A percentile compares a stretch with the other conserved stretches of the same genome.
Conservation (phyloP, 2,329 filamentous ascomycete genomes). For the Aspergillus persii region DNA sequence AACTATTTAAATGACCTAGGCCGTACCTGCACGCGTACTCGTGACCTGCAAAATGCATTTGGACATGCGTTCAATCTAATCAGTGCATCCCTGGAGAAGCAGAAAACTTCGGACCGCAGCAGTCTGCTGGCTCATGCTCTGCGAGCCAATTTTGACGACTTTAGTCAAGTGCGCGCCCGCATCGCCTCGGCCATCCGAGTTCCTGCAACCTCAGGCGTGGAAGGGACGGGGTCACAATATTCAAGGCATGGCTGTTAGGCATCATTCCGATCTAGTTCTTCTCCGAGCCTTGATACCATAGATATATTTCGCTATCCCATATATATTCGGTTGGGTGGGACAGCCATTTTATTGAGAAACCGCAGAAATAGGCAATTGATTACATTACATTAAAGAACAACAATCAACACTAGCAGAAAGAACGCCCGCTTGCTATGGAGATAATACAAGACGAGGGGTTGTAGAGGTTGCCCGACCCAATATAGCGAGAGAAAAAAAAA, state of each 20-base stretch:
- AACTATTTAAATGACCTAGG: constrained; percentile 59
- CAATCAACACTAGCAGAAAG: not conserved
- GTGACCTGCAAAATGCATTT: constrained; percentile 50
- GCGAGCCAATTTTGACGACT: constrained; percentile 31
- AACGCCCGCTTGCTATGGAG: constrained; percentile 16
- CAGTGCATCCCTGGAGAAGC: constrained; percentile 19
- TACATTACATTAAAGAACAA: not conserved
- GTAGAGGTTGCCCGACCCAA: not conserved
- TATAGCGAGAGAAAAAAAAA: not conserved
- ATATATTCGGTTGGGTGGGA: not conserved
- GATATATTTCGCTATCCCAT: not conserved
- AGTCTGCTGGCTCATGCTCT: constrained; percentile 28
- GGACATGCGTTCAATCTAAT: constrained; percentile 27
- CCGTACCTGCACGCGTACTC: constrained; percentile 46
- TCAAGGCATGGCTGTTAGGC: not conserved
- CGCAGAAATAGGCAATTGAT: not conserved
- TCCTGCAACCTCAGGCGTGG: not conserved
- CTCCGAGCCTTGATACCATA: not conserved
- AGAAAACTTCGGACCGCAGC: constrained; percentile 15
- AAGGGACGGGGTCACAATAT: not conserved
- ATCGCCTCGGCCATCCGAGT: not conserved
- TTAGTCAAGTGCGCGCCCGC: not conserved
- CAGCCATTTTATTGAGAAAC: not conserved
- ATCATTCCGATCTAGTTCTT: not conserved
- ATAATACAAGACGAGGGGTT: not conserved